These are phyloP conservation scores for Gymnopilus dilepis DNA, from an alignment of 768 basidiomycete species.

Conservation along the genomic window DNA sequence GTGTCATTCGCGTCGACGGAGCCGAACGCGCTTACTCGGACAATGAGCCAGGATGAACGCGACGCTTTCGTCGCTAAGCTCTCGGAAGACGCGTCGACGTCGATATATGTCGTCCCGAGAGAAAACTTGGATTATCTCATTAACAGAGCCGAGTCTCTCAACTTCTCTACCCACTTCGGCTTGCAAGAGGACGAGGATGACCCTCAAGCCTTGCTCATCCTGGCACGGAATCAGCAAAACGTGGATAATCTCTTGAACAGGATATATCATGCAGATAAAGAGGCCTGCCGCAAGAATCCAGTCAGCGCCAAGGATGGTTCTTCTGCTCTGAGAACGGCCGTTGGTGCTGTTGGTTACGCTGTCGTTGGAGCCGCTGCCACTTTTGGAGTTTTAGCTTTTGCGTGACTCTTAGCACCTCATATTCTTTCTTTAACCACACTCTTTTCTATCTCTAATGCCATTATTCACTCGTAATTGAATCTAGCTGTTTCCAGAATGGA, in stretches of 20 bases:
- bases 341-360: slow-evolving; percentile 63
- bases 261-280: slow-evolving; percentile 36
- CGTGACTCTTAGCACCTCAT: slow-evolving; percentile 34
- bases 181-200: slow-evolving; percentile 40
- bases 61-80: slow-evolving; percentile 54
- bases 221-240: slow-evolving; percentile 56
- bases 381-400: slow-evolving; percentile 61
- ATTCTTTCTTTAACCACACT: not conserved
- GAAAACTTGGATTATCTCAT: slow-evolving; percentile 47
- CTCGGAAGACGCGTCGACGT: slow-evolving; percentile 47
- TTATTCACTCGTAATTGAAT: no score
- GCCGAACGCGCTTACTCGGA: slow-evolving; percentile 44
- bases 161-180: slow-evolving; percentile 50
- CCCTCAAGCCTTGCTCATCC: slow-evolving; percentile 50
- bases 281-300: slow-evolving; percentile 20
- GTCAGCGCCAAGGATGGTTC: slow-evolving; percentile 7
- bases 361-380: slow-evolving; percentile 66
- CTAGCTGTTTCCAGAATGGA: no score
- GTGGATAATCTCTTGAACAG: slow-evolving; percentile 46
- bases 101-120: slow-evolving; percentile 52
- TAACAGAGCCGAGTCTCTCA: slow-evolving; percentile 45
- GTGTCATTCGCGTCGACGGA: slow-evolving; percentile 21
- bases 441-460: not conserved
- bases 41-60: slow-evolving; percentile 59
- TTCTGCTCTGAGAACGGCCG: slow-evolving; percentile 45